Evolutionary conservation across 2,329 filamentous ascomycete species (phyloP).

Genomic region (Chrysoporthe puriensis): DNA sequence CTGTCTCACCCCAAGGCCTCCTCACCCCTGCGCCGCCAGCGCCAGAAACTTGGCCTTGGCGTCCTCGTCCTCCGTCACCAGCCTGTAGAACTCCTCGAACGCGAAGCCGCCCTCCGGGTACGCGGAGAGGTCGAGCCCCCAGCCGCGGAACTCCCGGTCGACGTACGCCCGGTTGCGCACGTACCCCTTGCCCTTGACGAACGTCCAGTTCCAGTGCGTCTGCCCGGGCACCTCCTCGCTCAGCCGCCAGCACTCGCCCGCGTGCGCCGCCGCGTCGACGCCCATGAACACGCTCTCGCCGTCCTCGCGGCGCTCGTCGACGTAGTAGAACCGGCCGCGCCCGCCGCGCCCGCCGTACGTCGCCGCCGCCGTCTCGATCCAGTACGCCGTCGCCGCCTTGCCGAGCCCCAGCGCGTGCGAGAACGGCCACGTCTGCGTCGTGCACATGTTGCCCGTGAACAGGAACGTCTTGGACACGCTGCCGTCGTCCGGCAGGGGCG

Average conservation of each 20-base stretch:
- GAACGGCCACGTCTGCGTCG: constrained; percentile 14
- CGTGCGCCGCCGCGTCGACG: constrained; percentile 19
- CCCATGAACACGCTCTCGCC: neutral
- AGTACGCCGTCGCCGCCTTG: constrained; percentile 19
- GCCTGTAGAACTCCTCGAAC: neutral
- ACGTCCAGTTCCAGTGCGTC: constrained; percentile 22
- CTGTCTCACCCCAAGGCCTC: neutral
- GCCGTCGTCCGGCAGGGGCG: constrained; percentile 9
- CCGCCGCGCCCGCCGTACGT: constrained; percentile 12
- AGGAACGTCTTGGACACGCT: constrained; percentile 17
- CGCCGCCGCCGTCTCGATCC: constrained; percentile 21
- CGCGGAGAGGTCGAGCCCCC: neutral
- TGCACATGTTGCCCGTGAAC: constrained; percentile 23
- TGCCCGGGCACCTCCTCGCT: constrained; percentile 20
- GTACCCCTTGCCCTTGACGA: constrained; percentile 20
- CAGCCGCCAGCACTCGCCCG: constrained; percentile 24
- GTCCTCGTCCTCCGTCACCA: neutral
- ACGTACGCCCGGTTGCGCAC: neutral
- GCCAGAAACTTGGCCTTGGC: neutral
- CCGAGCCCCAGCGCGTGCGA: constrained; percentile 8
- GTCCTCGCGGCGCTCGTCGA: constrained; percentile 17
- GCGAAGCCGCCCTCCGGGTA: neutral
- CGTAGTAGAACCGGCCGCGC: constrained; percentile 17
- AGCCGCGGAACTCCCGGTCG: constrained; percentile 14
- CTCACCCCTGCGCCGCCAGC: neutral